Evolutionary conservation across 257 asterid genomes (phyloP).

Genomic region (Striga asiatica): DNA sequence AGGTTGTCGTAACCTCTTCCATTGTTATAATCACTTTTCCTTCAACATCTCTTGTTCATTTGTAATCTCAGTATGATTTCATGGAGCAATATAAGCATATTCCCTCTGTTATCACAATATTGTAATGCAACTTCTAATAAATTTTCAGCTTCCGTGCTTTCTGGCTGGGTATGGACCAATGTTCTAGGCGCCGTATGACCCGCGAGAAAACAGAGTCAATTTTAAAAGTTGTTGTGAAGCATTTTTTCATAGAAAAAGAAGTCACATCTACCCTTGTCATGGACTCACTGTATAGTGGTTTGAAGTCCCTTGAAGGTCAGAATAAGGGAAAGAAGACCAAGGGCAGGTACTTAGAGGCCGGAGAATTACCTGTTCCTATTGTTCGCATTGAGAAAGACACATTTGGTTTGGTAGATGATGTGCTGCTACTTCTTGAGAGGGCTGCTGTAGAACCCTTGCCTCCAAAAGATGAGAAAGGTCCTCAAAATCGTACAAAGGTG

Average conservation of each 20-base stretch:
- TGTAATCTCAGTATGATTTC: too few relatives aligned
- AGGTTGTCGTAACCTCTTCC: too few relatives aligned
- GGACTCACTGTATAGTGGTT: constrained; percentile 92
- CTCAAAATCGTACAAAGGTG: constrained; percentile 90
- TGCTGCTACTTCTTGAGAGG: constrained; percentile 72
- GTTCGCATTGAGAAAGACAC: constrained; percentile 56
- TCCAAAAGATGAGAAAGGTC: constrained; percentile 93
- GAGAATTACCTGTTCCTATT: constrained; percentile 51
- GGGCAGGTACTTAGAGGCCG: constrained; percentile 44
- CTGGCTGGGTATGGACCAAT: constrained; percentile 76
- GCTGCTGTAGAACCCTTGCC: constrained; percentile 87
- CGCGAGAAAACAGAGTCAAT: constrained; percentile 71
- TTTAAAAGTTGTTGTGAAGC: constrained; percentile 67
- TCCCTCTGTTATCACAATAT: constrained; percentile 8
- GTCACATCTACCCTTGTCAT: constrained; percentile 92
- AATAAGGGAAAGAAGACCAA: constrained; percentile 50
- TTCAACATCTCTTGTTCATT: too few relatives aligned
- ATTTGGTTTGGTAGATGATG: constrained; percentile 81
- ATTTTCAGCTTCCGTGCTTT: constrained; percentile 69
- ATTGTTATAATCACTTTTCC: too few relatives aligned
- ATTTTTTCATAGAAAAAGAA: constrained; percentile 89
- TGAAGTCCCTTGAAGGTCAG: constrained; percentile 84
- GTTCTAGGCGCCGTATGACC: constrained; percentile 53
- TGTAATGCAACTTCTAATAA: constrained; percentile 20
- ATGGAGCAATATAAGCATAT: too few relatives aligned